These are phyloP conservation scores for Penicillium sp. DNA, from an alignment of 2,329 filamentous ascomycete species.

Conservation along the genomic window DNA sequence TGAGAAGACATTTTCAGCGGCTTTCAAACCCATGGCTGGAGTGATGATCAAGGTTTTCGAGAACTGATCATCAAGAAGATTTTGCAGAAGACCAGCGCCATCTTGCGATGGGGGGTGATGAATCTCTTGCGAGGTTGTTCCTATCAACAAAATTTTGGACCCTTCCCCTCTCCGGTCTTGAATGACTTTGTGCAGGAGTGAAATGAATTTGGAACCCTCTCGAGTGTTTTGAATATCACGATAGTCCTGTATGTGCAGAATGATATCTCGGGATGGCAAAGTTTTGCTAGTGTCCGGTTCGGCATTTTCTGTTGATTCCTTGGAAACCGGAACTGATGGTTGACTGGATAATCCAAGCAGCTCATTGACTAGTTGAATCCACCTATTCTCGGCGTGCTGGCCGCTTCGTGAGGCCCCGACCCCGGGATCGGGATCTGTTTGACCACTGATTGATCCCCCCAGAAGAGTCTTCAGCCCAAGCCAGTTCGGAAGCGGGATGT, in stretches of 20 bases:
- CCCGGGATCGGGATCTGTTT: conserved; percentile 24
- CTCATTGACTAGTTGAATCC: conserved; percentile 37
- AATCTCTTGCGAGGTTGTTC: conserved; percentile 63
- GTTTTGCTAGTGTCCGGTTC: conserved; percentile 13
- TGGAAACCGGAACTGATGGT: conserved; percentile 5
- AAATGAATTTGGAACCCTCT: conserved; percentile 68
- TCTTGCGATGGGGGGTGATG: conserved; percentile 44
- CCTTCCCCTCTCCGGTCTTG: conserved; percentile 71
- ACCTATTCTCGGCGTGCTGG: conserved; percentile 32
- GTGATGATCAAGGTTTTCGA: conserved; percentile 57
- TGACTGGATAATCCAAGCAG: conserved; percentile 30
- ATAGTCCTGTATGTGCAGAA: conserved; percentile 79
- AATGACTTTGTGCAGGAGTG: conserved; percentile 67
- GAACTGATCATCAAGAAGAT: conserved; percentile 45
- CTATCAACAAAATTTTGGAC: conserved; percentile 71
- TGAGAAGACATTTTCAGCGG: conserved; percentile 44
- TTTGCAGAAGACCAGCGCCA: conserved; percentile 49
- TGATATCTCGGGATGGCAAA: conserved; percentile 48
- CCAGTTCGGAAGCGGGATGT: conserved; percentile 35
- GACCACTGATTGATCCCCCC: conserved; percentile 31
- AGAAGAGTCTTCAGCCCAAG: conserved; percentile 34
- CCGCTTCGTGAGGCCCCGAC: conserved; percentile 18
- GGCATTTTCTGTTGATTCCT: conserved; percentile 8
- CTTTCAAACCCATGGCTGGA: conserved; percentile 44
- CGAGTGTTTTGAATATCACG: conserved; percentile 70